Conservation (phyloP, 345 rosid species). For the Firmiana major region DNA sequence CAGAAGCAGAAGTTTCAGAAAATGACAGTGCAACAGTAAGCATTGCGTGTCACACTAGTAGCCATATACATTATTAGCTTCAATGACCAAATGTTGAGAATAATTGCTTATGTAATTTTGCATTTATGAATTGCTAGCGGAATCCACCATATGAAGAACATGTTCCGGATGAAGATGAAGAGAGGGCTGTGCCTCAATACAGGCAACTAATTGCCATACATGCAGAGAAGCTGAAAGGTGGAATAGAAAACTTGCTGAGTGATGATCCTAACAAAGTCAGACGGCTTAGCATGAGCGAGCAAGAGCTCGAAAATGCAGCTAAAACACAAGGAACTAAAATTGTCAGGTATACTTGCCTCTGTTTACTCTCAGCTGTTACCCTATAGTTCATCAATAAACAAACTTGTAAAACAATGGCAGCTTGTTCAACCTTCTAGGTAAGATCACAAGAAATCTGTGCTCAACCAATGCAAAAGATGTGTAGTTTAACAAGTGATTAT, state of each 20-base stretch:
- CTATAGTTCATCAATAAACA: no score
- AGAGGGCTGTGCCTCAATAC: conserved; percentile 35
- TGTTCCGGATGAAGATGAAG: conserved; percentile 36
- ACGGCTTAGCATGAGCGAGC: conserved; percentile 68
- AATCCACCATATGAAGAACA: conserved; percentile 25
- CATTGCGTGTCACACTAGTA: background rate
- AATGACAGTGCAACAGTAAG: conserved; percentile 16
- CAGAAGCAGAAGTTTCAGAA: conserved; percentile 11
- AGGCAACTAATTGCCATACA: conserved; percentile 61
- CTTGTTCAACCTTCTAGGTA: no score
- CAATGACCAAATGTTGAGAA: background rate
- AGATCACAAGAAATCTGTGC: no score
- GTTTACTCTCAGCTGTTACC: no score
- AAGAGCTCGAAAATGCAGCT: conserved; percentile 48
- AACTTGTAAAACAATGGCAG: no score
- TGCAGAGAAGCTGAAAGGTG: conserved; percentile 65
- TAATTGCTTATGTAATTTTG: background rate
- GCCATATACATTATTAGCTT: no score
- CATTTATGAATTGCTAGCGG: conserved; percentile 22
- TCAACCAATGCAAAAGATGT: no score
- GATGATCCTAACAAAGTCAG: conserved; percentile 42
- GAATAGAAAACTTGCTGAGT: conserved; percentile 32
- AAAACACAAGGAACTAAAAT: conserved; percentile 38
- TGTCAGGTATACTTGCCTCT: conserved; percentile 33
- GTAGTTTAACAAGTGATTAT: no score